Percentiles rank a stretch among this genome's conserved stretches.
Evolutionary conservation across 2,329 filamentous ascomycete genomes (phyloP).

Genomic region (Aspergillus texensis): DNA sequence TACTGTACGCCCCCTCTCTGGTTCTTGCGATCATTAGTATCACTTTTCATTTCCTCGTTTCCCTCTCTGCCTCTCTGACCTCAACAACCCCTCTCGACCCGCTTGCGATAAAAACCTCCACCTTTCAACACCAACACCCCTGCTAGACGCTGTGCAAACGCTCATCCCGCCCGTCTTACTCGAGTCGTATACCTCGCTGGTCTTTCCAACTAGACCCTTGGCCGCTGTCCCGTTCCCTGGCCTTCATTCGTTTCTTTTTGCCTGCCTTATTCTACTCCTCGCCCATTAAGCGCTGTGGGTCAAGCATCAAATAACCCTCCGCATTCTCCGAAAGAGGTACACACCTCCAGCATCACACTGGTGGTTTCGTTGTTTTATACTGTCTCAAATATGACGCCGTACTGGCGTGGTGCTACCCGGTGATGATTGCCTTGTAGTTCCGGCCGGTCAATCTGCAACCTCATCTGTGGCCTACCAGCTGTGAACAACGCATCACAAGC

Average conservation of each 20-base stretch:
- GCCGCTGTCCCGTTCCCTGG: background rate
- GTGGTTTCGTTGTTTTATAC: constrained; percentile 21
- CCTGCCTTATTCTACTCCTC: background rate
- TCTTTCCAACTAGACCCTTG: constrained; percentile 4
- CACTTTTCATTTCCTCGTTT: constrained; percentile 13
- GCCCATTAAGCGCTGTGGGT: background rate
- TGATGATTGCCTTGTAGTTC: constrained; percentile 42
- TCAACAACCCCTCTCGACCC: constrained; percentile 25
- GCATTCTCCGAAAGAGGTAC: constrained; percentile 12
- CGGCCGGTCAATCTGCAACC: constrained; percentile 38
- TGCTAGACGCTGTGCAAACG: constrained; percentile 26
- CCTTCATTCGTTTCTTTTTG: constrained; percentile 5
- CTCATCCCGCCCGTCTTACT: constrained; percentile 6
- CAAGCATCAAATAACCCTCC: constrained; percentile 1
- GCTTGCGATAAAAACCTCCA: constrained; percentile 18
- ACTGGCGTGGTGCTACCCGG: constrained; percentile 41
- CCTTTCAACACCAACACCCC: constrained; percentile 9
- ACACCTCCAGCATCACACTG: constrained; percentile 15
- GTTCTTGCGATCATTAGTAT: constrained; percentile 1
- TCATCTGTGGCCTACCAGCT: constrained; percentile 37
- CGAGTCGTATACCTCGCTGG: background rate
- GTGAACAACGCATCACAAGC: constrained; percentile 43
- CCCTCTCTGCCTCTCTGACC: constrained; percentile 18
- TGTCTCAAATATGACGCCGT: constrained; percentile 40
- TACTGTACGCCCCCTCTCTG: constrained; percentile 4